Evolutionary conservation across 805 yeast genomes (phyloP), one percentile per base, ranked within the genome.

Genomic region (Maudiozyma barnettii): DNA sequence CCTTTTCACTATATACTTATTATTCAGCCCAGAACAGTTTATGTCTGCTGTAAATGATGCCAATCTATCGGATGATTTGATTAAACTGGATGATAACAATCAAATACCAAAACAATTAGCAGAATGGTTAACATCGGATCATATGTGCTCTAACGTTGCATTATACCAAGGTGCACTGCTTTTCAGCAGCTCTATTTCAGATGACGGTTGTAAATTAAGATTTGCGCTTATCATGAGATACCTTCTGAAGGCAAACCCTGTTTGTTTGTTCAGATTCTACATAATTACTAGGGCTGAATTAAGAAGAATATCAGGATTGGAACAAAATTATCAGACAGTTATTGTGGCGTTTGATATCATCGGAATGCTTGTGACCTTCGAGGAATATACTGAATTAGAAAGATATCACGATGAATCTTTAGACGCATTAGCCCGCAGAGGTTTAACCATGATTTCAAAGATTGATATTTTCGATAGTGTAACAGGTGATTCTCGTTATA

Each of bases 1-100:
- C 47, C 55, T 56, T 49, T 60, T 61, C 47, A 61, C 58, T 57
- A 61, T 62, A 30, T 73, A 56, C 50, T 55, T 73, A 4, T 46
- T 72, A 9, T 52, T 67, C 19, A 60, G 65, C 16, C 64, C 69
- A 4, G 64, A 66, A 3, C 73, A 72, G 8, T 55, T 74, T 31
- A 48, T 53, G 4, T 51, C 55, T 16, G 44, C 60, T 0, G 50
- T 73, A 4, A 56, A 61, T 20, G 66, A 62, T 5, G 62, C 66
- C 44, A 72, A 67, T 4, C 30, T 71, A 16, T 60, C 59, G 14
- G 57, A 56, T 5, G 67, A 66, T 4, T 49, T 59, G 47, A 47
- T 65, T 8, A 39, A 45, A 2, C 43, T 73, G 21, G 63, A 58
- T 33, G 68, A 64, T 1, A 59, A 60, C 4, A 54, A 61, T 16